Evolutionary conservation across 129 eudicot species (phyloP).

Genomic region (Escallonia herrerae): DNA sequence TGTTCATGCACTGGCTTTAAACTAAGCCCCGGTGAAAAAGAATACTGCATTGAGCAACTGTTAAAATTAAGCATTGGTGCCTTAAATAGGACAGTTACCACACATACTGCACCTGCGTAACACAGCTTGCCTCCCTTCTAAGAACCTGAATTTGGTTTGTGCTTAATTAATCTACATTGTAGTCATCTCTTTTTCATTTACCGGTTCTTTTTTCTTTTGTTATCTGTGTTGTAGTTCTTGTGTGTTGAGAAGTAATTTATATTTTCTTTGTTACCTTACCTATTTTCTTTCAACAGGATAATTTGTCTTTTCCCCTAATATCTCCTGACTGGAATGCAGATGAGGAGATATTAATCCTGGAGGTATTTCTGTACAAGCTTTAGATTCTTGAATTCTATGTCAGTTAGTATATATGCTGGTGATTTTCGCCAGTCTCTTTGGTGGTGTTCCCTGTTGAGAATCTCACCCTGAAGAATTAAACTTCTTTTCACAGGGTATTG

Average conservation of each 20-base stretch:
- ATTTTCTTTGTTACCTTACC: not conserved
- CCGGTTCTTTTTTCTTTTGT: not conserved
- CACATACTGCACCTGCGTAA: too few species aligned
- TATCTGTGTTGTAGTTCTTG: not conserved
- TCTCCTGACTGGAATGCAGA: constrained; percentile 99
- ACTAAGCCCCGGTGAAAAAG: too few species aligned
- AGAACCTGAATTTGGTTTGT: not conserved
- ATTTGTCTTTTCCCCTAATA: constrained; percentile 80
- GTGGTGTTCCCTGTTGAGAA: not conserved
- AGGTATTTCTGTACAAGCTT: constrained; percentile 40
- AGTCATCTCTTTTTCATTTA: not conserved
- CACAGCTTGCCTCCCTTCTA: too few species aligned
- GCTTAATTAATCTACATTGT: not conserved
- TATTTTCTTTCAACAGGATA: constrained; percentile 49
- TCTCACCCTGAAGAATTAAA: not conserved
- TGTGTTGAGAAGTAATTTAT: not conserved
- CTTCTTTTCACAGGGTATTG: constrained; percentile 60
- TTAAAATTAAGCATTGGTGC: too few species aligned
- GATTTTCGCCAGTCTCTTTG: not conserved
- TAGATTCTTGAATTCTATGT: not conserved
- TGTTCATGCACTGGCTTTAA: too few species aligned
- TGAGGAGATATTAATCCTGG: constrained; percentile 88
- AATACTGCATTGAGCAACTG: too few species aligned
- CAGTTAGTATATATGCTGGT: not conserved
- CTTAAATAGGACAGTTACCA: too few species aligned